phyloP scores from a whole-genome alignment of 805 yeast genomes.

The Yamadazyma sp. region DNA sequence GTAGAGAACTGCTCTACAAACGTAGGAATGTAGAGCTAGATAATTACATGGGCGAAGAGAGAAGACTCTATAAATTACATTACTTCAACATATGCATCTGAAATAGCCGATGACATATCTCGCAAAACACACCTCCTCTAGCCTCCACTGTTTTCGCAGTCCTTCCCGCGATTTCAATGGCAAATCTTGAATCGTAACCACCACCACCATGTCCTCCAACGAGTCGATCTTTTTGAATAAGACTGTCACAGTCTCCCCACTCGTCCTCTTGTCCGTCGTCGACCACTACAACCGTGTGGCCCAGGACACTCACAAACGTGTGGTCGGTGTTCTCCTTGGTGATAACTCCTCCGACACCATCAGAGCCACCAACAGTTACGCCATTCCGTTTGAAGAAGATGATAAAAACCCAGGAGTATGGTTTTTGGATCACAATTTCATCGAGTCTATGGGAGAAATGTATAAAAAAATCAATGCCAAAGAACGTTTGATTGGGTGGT shows the following conservation, averaged over 20 bases:
- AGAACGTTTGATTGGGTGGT: constrained; percentile 98
- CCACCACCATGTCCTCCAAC: constrained; percentile 20
- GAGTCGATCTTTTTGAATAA: constrained; percentile 43
- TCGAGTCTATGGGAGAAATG: constrained; percentile 97
- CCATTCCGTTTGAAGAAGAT: constrained; percentile 97
- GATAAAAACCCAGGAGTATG: constrained; percentile 88
- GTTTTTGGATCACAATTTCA: constrained; percentile 95
- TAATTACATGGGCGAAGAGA: too few relatives aligned
- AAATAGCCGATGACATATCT: too few relatives aligned
- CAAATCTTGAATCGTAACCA: constrained; percentile 4
- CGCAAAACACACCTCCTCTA: too few relatives aligned
- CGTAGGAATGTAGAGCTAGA: too few relatives aligned
- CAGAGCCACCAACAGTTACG: constrained; percentile 88
- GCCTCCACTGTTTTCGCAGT: background rate
- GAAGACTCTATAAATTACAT: too few relatives aligned
- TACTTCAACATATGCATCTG: background rate
- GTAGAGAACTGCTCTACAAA: too few relatives aligned
- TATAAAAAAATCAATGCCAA: constrained; percentile 96
- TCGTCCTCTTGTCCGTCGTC: constrained; percentile 88
- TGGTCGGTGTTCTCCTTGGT: constrained; percentile 92
- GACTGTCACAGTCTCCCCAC: constrained; percentile 89
- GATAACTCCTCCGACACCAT: constrained; percentile 59
- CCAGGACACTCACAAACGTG: constrained; percentile 69
- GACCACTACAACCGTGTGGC: constrained; percentile 93
- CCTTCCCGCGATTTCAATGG: constrained; percentile 2